phyloP scores from a whole-genome alignment of 2,329 filamentous ascomycete species.

The Penicillium sp. region DNA sequence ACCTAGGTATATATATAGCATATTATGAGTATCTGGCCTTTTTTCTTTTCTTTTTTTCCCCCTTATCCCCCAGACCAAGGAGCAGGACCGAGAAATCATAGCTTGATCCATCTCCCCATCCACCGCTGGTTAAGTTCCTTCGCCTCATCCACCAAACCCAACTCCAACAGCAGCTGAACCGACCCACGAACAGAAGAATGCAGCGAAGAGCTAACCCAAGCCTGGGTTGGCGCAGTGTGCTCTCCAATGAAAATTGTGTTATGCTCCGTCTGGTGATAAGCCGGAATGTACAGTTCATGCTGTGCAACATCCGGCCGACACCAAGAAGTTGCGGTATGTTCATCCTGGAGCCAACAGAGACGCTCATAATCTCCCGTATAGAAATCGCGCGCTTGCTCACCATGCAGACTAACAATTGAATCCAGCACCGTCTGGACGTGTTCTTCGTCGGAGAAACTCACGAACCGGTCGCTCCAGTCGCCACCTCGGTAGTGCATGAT shows the following conservation, averaged over 20 bases:
- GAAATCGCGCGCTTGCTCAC: slow-evolving; percentile 19
- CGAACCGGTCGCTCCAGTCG: slow-evolving; percentile 28
- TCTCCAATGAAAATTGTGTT: slow-evolving; percentile 33
- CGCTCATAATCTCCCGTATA: slow-evolving; percentile 29
- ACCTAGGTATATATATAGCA: background rate
- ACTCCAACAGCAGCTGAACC: slow-evolving; percentile 35
- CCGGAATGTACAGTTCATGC: slow-evolving; percentile 29
- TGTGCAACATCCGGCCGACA: slow-evolving; percentile 25
- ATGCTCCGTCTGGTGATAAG: slow-evolving; percentile 28
- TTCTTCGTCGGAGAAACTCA: slow-evolving; percentile 25
- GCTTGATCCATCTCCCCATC: slow-evolving; percentile 59
- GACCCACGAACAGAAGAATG: slow-evolving; percentile 26
- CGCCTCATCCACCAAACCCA: slow-evolving; percentile 61
- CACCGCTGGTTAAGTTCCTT: slow-evolving; percentile 55
- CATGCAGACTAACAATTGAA: slow-evolving; percentile 24
- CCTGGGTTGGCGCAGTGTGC: slow-evolving; percentile 30
- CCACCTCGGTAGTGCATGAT: slow-evolving; percentile 27
- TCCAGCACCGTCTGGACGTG: slow-evolving; percentile 25
- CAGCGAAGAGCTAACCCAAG: slow-evolving; percentile 27
- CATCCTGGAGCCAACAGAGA: slow-evolving; percentile 30
- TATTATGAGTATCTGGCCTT: background rate
- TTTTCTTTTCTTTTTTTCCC: too few relatives aligned
- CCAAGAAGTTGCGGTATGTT: slow-evolving; percentile 25
- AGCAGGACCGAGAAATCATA: background rate
- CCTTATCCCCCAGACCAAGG: background rate